Evolutionary conservation across 257 asterid species (phyloP), one percentile per base, ranked within the genome.

Genomic region (Verbena officinalis): DNA sequence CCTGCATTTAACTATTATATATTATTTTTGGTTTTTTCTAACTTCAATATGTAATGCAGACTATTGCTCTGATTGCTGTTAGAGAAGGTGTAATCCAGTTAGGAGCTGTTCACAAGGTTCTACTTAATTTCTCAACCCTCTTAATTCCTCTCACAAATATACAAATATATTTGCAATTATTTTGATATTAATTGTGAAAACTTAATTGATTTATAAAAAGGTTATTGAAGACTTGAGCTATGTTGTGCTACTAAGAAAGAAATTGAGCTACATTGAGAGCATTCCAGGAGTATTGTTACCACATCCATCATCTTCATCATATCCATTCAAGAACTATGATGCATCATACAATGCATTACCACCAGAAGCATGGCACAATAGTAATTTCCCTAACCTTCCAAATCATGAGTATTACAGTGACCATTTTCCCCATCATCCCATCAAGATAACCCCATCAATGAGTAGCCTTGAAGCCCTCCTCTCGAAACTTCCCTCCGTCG

Each of bases 31-130:
- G 5, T 27, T 27, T 27, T 38, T 38, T 1, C 44, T 38, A 38
- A 7, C 6, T 38, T 12, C 6, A 2, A 43, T 14, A 43, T 43
- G 5, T 43, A 19, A 48, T 75, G 68, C 87, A 94, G 99, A 94
- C 96, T 7, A 94, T 94, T 68, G 98, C 99, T 21, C 75, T 94
- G 87, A 88, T 94, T 80, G 97, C 98, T 77, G 98, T 90, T 55
- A 85, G 96, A 82, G 99, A 90, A 88, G 99, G 99, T 65, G 96
- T 90, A 3, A 86, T 90, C 72, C 99, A 94, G 54, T 75, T 94
- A 62, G 99, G 99, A 77, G 82, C 96, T 58, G 84, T 88, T 58
- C 85, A 90, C 58, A 90, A 90, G 99, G 99, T 94, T 54, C 69
- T n/a, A 73, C 24, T 51, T n/a, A n/a, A n/a, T 10, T 54, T 62